Evolutionary conservation across 2,329 filamentous ascomycete genomes (phyloP), one percentile per base, ranked within the genome.

Genomic region (Aspergillus tanneri): DNA sequence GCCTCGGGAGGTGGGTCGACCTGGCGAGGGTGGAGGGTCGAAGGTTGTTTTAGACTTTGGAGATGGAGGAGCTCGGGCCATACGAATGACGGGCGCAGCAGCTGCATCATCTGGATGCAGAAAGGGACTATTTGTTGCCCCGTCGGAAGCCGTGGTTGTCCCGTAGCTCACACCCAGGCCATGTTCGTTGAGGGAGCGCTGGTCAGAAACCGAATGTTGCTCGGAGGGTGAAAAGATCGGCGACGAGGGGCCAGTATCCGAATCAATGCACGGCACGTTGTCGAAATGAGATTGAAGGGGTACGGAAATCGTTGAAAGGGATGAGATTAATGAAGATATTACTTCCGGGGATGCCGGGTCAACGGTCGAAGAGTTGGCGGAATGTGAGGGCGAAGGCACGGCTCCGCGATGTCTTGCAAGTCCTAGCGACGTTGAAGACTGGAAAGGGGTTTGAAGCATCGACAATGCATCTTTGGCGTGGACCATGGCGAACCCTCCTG

Each of bases 41-140:
- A 52, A 40, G 22, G 50, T 49, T 0, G 84, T 81, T n/a, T 86
- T 90, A 43, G 88, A 72, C 21, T 87, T 90, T 60, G 84, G 82
- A 45, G 87, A 88, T 42, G 87, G 89, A 0, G 88, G 88, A 6
- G 85, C 86, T 67, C 91, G 91, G 24, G 89, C 82, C 24, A 91
- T 95, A 55, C 86, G 85, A 59, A 95, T 81, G 46, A 92, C 81
- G 14, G 90, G 90, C 10, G 89, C 72, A 52, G 77, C 73, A 24
- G 80, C 80, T 34, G 79, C 79, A 70, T 83, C 78, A 64, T 82
- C 78, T 27, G 76, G 72, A 54, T 77, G 74, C 45, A 77, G 54
- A 56, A 75, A 72, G 40, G 74, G 70, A 27, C 77, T 74, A 40
- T 80, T 74, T 36, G 73, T 63, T 10, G 77, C 62, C 14, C 81